These are phyloP conservation scores for Cytospora chrysosperma DNA, from an alignment of 2,329 filamentous ascomycete species.

Conservation along the genomic window DNA sequence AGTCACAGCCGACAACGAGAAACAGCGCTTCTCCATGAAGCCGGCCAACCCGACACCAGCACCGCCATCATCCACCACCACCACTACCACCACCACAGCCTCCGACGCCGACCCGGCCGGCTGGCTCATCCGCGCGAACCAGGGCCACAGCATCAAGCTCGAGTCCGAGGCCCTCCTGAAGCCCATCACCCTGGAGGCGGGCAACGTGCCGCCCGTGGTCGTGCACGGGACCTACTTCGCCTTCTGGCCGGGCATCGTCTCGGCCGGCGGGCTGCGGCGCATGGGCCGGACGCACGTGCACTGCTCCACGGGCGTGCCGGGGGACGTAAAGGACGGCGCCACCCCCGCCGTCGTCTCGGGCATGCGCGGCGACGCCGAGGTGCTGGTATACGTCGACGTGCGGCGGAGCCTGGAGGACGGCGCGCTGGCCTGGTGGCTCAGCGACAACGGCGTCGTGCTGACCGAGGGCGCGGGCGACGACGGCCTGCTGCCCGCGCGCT, in stretches of 20 bases:
- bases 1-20: constrained; percentile 72
- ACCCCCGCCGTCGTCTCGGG: constrained; percentile 65
- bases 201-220: constrained; percentile 62
- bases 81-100: not conserved
- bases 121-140: constrained; percentile 91
- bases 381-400: constrained; percentile 77
- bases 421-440: constrained; percentile 70
- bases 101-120: constrained; percentile 51
- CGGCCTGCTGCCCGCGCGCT: constrained; percentile 63
- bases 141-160: constrained; percentile 83
- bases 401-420: constrained; percentile 60
- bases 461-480: constrained; percentile 56
- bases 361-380: constrained; percentile 74
- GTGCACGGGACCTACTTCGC: constrained; percentile 88
- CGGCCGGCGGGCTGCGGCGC: constrained; percentile 71
- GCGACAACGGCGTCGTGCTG: constrained; percentile 75
- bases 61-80: constrained; percentile 14
- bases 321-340: constrained; percentile 31
- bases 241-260: constrained; percentile 73
- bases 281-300: constrained; percentile 91
- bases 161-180: constrained; percentile 70
- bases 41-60: constrained; percentile 38
- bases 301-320: constrained; percentile 73
- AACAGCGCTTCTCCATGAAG: constrained; percentile 85
- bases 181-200: constrained; percentile 60